These are phyloP conservation scores for Purpureocillium lavendulum DNA, from an alignment of 2,329 filamentous ascomycete genomes.

Conservation along the genomic window DNA sequence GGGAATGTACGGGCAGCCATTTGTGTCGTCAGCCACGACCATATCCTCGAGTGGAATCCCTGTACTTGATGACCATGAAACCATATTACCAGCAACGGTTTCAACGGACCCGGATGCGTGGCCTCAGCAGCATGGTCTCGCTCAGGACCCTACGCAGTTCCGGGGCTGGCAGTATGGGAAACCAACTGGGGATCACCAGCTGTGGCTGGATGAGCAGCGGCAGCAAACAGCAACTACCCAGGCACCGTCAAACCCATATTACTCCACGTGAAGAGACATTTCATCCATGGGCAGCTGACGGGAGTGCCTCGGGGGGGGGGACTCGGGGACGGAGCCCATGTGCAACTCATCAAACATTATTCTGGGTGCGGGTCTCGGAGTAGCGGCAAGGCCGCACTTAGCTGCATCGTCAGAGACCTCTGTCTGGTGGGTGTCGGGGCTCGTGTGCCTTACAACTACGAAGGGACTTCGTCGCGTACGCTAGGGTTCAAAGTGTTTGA, in stretches of 20 bases:
- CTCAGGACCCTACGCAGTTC: conserved; percentile 20
- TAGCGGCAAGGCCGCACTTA: too few species aligned
- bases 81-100: conserved; percentile 25
- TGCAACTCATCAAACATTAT: too few species aligned
- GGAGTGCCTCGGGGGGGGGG: too few species aligned
- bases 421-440: too few species aligned
- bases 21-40: conserved; percentile 25
- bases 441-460: too few species aligned
- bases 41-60: conserved; percentile 26
- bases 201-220: conserved; percentile 10
- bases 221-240: conserved; percentile 5
- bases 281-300: neutral
- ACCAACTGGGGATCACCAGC: conserved; percentile 3
- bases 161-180: conserved; percentile 28
- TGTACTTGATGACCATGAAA: conserved; percentile 16
- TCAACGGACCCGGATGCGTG: conserved; percentile 31
- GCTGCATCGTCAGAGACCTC: too few species aligned
- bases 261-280: conserved; percentile 8
- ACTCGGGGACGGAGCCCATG: too few species aligned
- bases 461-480: too few species aligned
- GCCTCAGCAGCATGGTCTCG: conserved; percentile 30
- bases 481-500: too few species aligned
- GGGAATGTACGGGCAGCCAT: conserved; percentile 34
- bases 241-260: conserved; percentile 10
- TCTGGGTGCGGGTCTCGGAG: too few species aligned